These are phyloP conservation scores for Auriscalpium microsporum DNA, from an alignment of 768 basidiomycete genomes.

Conservation along the genomic window DNA sequence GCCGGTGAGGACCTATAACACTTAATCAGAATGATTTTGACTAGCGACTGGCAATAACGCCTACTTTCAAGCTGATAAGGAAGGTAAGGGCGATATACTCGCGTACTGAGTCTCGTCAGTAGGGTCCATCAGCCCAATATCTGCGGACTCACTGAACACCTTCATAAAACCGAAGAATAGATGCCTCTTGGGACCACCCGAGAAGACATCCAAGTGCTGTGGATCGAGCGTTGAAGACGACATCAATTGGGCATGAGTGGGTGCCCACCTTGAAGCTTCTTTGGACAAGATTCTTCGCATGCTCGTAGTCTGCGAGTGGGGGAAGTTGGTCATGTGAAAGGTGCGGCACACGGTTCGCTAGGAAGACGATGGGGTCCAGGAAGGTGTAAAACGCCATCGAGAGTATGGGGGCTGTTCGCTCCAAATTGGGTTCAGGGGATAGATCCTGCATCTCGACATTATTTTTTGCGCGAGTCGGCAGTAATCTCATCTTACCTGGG, in stretches of 20 bases:
- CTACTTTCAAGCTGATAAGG: background rate
- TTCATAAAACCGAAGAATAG: slow-evolving; percentile 20
- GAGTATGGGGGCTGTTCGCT: slow-evolving; percentile 24
- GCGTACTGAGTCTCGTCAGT: slow-evolving; percentile 1
- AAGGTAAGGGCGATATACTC: slow-evolving; percentile 8
- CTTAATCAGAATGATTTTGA: too few relatives aligned
- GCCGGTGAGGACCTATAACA: slow-evolving; percentile 13
- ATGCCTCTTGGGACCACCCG: slow-evolving; percentile 11
- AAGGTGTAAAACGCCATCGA: slow-evolving; percentile 38
- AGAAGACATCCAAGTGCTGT: slow-evolving; percentile 23
- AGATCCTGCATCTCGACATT: slow-evolving; percentile 16
- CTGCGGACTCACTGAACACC: slow-evolving; percentile 14
- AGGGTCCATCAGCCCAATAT: too few relatives aligned
- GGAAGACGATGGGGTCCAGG: slow-evolving; percentile 42
- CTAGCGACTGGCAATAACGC: too few relatives aligned
- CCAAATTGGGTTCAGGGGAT: slow-evolving; percentile 17
- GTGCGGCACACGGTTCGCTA: slow-evolving; percentile 36
- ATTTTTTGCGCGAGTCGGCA: background rate
- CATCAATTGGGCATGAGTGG: slow-evolving; percentile 16
- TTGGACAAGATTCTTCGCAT: slow-evolving; percentile 23
- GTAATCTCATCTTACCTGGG: background rate
- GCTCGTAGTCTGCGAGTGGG: slow-evolving; percentile 40
- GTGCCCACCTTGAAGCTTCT: slow-evolving; percentile 17
- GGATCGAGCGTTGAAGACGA: too few relatives aligned
- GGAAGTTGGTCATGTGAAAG: slow-evolving; percentile 36